Evolutionary conservation across 805 yeast genomes (phyloP).

Genomic region (Wickerhamomyces queroliae): DNA sequence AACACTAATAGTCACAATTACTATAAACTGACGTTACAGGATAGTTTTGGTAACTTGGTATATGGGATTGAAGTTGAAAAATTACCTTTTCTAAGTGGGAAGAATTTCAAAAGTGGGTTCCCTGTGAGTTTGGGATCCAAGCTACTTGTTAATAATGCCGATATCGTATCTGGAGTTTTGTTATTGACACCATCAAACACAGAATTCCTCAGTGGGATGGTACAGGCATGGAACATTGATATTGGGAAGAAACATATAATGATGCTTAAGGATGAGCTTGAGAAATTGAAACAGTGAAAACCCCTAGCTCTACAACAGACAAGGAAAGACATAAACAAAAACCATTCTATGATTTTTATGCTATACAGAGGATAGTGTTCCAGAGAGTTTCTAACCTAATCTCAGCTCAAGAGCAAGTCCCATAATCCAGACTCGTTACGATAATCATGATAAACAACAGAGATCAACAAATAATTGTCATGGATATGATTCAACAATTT

Average conservation of each 20-base stretch:
- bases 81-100: constrained; percentile 37
- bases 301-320: background rate
- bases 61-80: constrained; percentile 56
- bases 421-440: constrained; percentile 69
- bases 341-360: too few species aligned
- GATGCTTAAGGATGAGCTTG: constrained; percentile 23
- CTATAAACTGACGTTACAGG: constrained; percentile 56
- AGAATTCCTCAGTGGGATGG: constrained; percentile 33
- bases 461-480: constrained; percentile 67
- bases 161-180: constrained; percentile 41
- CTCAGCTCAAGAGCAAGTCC: constrained; percentile 43
- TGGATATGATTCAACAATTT: constrained; percentile 56
- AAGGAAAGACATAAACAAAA: background rate
- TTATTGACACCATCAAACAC: constrained; percentile 23
- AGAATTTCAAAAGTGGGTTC: constrained; percentile 18
- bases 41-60: constrained; percentile 39
- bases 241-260: constrained; percentile 25
- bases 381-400: too few species aligned
- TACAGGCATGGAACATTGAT: constrained; percentile 32
- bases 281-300: constrained; percentile 7
- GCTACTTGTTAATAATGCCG: constrained; percentile 41
- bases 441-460: constrained; percentile 83
- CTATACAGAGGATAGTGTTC: too few species aligned
- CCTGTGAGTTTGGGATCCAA: constrained; percentile 54
- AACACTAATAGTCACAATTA: constrained; percentile 17